A percentile compares a stretch with the other conserved stretches of the same genome.
Evolutionary conservation across 176 grass and related monocot species (phyloP).

Genomic region (Carex scoparia): DNA sequence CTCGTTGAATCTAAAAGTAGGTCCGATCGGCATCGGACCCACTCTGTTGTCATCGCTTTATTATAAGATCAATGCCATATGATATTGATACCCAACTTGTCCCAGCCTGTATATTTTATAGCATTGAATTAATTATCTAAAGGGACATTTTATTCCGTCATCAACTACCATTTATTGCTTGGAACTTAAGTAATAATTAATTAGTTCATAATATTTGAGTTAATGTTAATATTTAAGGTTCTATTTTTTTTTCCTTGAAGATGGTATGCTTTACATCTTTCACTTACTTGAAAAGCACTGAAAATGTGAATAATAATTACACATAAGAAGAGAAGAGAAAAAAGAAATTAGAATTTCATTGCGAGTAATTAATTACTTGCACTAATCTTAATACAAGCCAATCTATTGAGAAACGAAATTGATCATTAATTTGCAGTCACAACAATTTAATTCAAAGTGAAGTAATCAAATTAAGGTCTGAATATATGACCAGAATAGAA

Average conservation of each 20-base stretch:
- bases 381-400: too few relatives aligned
- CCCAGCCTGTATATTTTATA: neutral
- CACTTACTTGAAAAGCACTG: neutral
- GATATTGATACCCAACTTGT: neutral
- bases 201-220: neutral
- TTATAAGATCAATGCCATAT: slow-evolving; percentile 4
- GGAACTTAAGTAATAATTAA: neutral
- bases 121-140: neutral
- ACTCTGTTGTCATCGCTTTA: neutral
- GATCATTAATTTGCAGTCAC: neutral
- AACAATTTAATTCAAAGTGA: neutral
- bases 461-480: neutral
- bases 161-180: neutral
- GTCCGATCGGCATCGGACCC: too few relatives aligned
- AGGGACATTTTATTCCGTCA: neutral
- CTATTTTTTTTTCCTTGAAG: neutral
- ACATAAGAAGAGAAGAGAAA: neutral
- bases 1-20: too few relatives aligned
- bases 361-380: neutral
- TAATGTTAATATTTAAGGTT: neutral
- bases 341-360: neutral
- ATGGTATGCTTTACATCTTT: neutral
- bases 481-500: neutral
- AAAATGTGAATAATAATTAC: neutral
- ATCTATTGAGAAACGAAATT: neutral